phyloP scores from a whole-genome alignment of 2,329 filamentous ascomycete genomes.

The Alternaria hordeiaustralica region DNA sequence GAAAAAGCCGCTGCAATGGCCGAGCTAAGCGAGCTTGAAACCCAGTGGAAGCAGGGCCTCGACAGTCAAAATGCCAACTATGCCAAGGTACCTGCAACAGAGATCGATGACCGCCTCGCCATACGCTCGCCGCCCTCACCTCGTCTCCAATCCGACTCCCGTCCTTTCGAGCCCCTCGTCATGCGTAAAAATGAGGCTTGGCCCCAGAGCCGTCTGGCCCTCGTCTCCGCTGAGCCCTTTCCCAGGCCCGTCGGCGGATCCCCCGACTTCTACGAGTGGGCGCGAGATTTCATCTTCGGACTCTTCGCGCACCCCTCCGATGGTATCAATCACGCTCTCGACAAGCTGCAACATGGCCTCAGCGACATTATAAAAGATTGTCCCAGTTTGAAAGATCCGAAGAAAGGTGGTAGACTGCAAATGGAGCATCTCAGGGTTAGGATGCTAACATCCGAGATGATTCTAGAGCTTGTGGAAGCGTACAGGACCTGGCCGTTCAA shows the following conservation, averaged over 20 bases:
- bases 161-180: slow-evolving; percentile 72
- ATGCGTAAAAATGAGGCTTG: slow-evolving; percentile 68
- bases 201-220: slow-evolving; percentile 63
- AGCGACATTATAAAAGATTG: slow-evolving; percentile 35
- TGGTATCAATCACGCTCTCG: slow-evolving; percentile 29
- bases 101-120: slow-evolving; percentile 39
- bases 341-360: slow-evolving; percentile 38
- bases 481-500: slow-evolving; percentile 47
- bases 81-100: slow-evolving; percentile 5
- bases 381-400: slow-evolving; percentile 36
- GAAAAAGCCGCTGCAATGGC: slow-evolving; percentile 34
- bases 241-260: slow-evolving; percentile 16
- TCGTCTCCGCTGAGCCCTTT: slow-evolving; percentile 73
- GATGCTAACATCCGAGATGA: slow-evolving; percentile 43
- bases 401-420: slow-evolving; percentile 40
- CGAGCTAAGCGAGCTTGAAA: slow-evolving; percentile 47
- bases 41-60: slow-evolving; percentile 13
- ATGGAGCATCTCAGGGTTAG: slow-evolving; percentile 39
- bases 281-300: slow-evolving; percentile 36
- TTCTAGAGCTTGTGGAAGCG: slow-evolving; percentile 36
- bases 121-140: slow-evolving; percentile 26
- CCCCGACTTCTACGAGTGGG: slow-evolving; percentile 30
- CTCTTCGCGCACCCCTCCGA: slow-evolving; percentile 14
- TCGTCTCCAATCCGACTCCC: slow-evolving; percentile 67
- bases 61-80: slow-evolving; percentile 8